Conservation (phyloP, 768 basidiomycete species). For the Collybiopsis confluens region DNA sequence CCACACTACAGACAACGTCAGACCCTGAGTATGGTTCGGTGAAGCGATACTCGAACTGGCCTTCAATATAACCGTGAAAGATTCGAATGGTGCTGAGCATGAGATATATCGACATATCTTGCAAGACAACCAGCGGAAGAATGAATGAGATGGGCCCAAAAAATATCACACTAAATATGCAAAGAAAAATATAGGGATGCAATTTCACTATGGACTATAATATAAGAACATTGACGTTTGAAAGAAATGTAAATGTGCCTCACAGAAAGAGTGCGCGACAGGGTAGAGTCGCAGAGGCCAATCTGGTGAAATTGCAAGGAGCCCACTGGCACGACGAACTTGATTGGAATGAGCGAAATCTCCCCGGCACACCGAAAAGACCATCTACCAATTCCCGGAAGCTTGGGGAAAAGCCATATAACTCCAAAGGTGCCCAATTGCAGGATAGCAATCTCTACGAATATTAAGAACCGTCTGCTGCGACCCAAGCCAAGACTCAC, state of each 20-base stretch:
- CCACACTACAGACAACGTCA: neutral
- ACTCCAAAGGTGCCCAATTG: neutral
- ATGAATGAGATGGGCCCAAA: slow-evolving; percentile 5
- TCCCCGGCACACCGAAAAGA: neutral
- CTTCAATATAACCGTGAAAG: slow-evolving; percentile 1
- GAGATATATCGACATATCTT: neutral
- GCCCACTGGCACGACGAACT: neutral
- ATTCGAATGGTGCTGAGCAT: neutral
- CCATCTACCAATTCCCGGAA: slow-evolving; percentile 1
- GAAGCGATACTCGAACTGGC: neutral
- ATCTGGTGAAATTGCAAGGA: neutral
- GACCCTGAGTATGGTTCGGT: neutral
- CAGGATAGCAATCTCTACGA: neutral
- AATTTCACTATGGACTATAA: neutral
- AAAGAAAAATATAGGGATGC: neutral
- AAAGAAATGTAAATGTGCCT: neutral
- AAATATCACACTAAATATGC: neutral
- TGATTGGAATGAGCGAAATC: neutral
- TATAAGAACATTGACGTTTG: neutral
- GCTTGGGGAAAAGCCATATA: slow-evolving; percentile 1
- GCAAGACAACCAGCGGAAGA: slow-evolving; percentile 1
- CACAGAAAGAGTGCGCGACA: neutral
- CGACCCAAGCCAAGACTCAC: too few relatives aligned
- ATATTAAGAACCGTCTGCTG: too few relatives aligned
- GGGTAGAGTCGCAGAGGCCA: neutral